phyloP scores from a whole-genome alignment of 805 yeast species.

The Ogataea dorogensis region DNA sequence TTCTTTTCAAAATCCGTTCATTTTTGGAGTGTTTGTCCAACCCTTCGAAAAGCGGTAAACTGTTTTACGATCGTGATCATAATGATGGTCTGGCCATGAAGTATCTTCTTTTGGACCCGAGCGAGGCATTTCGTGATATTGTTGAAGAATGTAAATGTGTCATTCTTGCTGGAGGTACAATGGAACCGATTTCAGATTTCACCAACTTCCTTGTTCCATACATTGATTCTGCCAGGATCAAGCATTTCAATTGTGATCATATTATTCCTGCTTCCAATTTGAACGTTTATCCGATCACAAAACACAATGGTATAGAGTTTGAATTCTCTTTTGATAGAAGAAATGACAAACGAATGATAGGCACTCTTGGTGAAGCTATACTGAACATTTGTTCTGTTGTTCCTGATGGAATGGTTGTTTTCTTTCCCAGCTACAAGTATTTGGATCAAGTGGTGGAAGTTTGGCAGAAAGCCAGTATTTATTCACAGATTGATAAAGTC shows the following conservation, averaged over 20 bases:
- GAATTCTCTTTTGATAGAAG: constrained; percentile 73
- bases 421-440: constrained; percentile 83
- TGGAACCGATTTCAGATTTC: constrained; percentile 85
- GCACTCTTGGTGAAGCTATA: constrained; percentile 50
- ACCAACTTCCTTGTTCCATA: constrained; percentile 64
- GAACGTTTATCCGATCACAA: constrained; percentile 52
- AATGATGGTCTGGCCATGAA: constrained; percentile 42
- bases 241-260: constrained; percentile 74
- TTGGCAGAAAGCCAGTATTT: constrained; percentile 50
- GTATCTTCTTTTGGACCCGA: constrained; percentile 79
- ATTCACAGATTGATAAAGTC: constrained; percentile 33
- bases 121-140: constrained; percentile 62
- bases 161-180: constrained; percentile 89
- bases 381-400: constrained; percentile 41
- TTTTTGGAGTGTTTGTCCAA: constrained; percentile 66
- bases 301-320: constrained; percentile 33
- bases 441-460: constrained; percentile 45
- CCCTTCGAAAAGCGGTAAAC: constrained; percentile 77
- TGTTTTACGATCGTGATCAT: constrained; percentile 53
- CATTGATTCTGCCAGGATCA: constrained; percentile 39
- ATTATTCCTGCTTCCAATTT: constrained; percentile 72
- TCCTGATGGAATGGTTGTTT: constrained; percentile 77
- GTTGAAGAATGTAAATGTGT: constrained; percentile 67
- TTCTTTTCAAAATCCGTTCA: constrained; percentile 61
- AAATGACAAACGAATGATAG: constrained; percentile 43